phyloP scores from a whole-genome alignment of 2,329 filamentous ascomycete species.

The Whalleya microplaca region DNA sequence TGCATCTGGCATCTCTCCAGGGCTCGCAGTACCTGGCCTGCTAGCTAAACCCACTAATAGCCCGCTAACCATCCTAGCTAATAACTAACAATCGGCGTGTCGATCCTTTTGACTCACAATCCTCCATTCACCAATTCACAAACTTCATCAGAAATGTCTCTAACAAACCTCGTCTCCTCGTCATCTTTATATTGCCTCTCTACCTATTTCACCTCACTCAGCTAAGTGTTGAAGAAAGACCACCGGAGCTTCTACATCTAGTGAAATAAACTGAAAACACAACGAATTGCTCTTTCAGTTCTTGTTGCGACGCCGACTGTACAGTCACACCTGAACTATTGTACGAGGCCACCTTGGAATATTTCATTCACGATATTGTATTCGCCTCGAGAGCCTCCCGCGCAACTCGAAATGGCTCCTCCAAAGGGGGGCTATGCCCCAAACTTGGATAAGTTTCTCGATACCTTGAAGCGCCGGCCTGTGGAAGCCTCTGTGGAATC shows the following conservation, averaged over 20 bases:
- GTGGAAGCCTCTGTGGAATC: slow-evolving; percentile 84
- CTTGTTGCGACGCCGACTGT: slow-evolving; percentile 13
- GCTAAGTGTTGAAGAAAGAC: background rate
- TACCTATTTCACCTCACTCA: background rate
- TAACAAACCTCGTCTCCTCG: background rate
- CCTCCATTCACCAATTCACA: background rate
- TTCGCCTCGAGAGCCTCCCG: background rate
- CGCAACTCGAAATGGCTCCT: slow-evolving; percentile 55
- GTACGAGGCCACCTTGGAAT: slow-evolving; percentile 4
- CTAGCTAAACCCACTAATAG: too few species aligned
- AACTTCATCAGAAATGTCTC: background rate
- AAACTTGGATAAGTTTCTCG: slow-evolving; percentile 76
- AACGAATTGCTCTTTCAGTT: background rate
- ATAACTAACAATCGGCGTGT: background rate
- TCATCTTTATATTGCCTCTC: background rate
- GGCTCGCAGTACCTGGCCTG: too few species aligned
- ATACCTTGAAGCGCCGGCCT: slow-evolving; percentile 73
- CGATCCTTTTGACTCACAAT: background rate
- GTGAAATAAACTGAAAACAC: background rate
- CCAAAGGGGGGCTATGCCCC: slow-evolving; percentile 65
- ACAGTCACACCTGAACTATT: slow-evolving; percentile 3
- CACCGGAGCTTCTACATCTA: background rate
- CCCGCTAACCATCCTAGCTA: too few species aligned
- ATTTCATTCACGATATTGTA: slow-evolving; percentile 1
- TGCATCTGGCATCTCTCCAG: too few species aligned